phyloP scores from a whole-genome alignment of 495 filamentous ascomycete genomes.

The Penicillium alfredii region DNA sequence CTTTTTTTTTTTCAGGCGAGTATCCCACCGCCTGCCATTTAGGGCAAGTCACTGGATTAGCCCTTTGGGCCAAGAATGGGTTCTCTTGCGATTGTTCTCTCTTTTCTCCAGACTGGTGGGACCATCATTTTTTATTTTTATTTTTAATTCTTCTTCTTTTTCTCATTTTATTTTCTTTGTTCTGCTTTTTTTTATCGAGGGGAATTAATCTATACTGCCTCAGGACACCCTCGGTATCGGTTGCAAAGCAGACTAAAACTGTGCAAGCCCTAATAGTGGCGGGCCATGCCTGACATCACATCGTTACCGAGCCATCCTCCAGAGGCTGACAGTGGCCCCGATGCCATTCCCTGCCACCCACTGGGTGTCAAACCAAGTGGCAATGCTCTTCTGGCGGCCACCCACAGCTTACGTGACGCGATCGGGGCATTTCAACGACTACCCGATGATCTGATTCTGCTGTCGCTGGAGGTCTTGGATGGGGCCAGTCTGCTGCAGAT shows the following conservation, averaged over 20 bases:
- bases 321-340: conserved; percentile 15
- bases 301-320: conserved; percentile 18
- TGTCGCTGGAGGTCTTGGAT: conserved; percentile 72
- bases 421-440: conserved; percentile 59
- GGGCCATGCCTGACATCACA: conserved; percentile 31
- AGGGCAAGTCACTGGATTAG: too few species aligned
- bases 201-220: too few species aligned
- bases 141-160: too few species aligned
- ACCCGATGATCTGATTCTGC: conserved; percentile 76
- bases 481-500: conserved; percentile 53
- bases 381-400: conserved; percentile 70
- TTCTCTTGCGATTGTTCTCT: neutral
- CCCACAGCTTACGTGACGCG: conserved; percentile 56
- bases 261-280: conserved; percentile 25
- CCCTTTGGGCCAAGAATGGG: conserved; percentile 1
- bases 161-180: too few species aligned
- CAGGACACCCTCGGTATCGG: neutral
- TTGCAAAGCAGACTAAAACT: conserved; percentile 16
- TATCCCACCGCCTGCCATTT: conserved; percentile 16
- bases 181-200: too few species aligned
- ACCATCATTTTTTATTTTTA: too few species aligned
- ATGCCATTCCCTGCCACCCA: conserved; percentile 69
- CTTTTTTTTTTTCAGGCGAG: conserved; percentile 34
- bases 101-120: too few species aligned
- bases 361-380: conserved; percentile 81